phyloP scores from a whole-genome alignment of 2,329 filamentous ascomycete species.

The Cladosporium velox region DNA sequence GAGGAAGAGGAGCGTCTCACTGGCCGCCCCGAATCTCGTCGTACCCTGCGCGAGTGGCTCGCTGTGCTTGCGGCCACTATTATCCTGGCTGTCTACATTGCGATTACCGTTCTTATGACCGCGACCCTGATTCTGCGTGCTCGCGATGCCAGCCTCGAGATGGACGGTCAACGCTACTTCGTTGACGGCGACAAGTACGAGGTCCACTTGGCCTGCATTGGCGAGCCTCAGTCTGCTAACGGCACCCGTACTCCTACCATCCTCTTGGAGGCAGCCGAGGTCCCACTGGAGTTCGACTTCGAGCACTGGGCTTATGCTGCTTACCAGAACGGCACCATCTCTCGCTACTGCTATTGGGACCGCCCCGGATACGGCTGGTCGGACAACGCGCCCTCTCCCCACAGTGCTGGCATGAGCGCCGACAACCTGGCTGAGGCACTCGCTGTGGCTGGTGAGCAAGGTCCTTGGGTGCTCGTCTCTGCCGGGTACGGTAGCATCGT shows the following conservation, averaged over 20 bases:
- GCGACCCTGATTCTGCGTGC: constrained; percentile 77
- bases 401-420: constrained; percentile 89
- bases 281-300: constrained; percentile 75
- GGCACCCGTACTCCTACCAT: constrained; percentile 72
- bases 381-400: constrained; percentile 89
- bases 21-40: constrained; percentile 80
- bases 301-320: constrained; percentile 77
- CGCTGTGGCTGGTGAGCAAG: constrained; percentile 74
- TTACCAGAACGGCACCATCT: constrained; percentile 76
- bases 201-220: constrained; percentile 81
- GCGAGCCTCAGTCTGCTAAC: constrained; percentile 59
- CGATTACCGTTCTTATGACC: constrained; percentile 73
- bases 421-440: constrained; percentile 87
- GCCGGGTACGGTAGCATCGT: constrained; percentile 87
- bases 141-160: constrained; percentile 71
- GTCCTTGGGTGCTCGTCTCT: constrained; percentile 85
- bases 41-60: constrained; percentile 80
- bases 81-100: constrained; percentile 66
- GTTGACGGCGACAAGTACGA: constrained; percentile 85
- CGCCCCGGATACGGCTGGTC: constrained; percentile 85
- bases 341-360: constrained; percentile 92
- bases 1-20: constrained; percentile 93
- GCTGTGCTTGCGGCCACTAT: constrained; percentile 75
- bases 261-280: constrained; percentile 80
- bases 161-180: constrained; percentile 73